Conservation (phyloP, 2,329 filamentous ascomycete species). For the Stenocarpella maydis region DNA sequence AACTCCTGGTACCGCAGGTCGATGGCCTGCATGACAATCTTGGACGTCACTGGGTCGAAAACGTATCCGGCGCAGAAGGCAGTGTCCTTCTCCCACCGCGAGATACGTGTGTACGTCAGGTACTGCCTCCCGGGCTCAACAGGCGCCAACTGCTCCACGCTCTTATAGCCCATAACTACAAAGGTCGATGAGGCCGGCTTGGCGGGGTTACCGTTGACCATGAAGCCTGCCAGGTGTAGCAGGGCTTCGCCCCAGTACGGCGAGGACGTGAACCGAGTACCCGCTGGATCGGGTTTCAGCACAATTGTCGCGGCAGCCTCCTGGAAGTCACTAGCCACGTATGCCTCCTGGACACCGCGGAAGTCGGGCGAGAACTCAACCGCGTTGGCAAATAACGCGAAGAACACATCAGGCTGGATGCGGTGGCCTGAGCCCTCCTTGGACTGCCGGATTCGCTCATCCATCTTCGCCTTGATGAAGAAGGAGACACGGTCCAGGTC, state of each 20-base stretch:
- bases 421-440: conserved; percentile 33
- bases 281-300: conserved; percentile 33
- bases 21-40: conserved; percentile 36
- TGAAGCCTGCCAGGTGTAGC: conserved; percentile 38
- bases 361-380: conserved; percentile 38
- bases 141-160: conserved; percentile 35
- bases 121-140: conserved; percentile 36
- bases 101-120: conserved; percentile 36
- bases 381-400: conserved; percentile 38
- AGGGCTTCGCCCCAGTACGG: conserved; percentile 39
- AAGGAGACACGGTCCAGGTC: conserved; percentile 32
- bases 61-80: conserved; percentile 38
- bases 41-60: conserved; percentile 35
- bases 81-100: conserved; percentile 34
- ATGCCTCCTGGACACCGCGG: conserved; percentile 36
- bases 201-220: conserved; percentile 35
- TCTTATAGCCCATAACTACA: conserved; percentile 38
- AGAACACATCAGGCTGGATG: conserved; percentile 37
- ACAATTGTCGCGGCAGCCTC: conserved; percentile 37
- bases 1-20: conserved; percentile 37
- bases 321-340: conserved; percentile 31
- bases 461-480: conserved; percentile 31
- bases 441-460: conserved; percentile 18
- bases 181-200: conserved; percentile 32
- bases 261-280: conserved; percentile 32